Base-by-base conservation (phyloP, 306 rosid genomes). In the Trichosanthes truncata region DNA sequence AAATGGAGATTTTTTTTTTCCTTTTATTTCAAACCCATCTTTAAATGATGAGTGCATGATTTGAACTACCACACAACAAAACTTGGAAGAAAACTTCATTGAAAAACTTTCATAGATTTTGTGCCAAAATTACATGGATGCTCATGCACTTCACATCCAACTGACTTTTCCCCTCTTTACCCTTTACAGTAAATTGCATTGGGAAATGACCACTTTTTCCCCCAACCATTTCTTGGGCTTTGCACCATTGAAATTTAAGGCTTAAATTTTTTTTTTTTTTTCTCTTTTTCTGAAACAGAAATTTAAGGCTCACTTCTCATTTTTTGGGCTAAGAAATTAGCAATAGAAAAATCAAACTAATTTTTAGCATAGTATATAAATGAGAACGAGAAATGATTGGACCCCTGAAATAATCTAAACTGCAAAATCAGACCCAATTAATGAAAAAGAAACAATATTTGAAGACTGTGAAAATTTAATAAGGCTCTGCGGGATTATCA, bases 31-130 rank as follows among this genome's bases (percentile, higher is more conserved):
- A 49, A 71, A 21, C 36, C 76, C 76, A 71, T 5, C 21, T 46
- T 12, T 74, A 49, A 74, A 74, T 74, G 77, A 45, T 25, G 77
- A 72, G 57, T 72, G 78, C 78, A 74, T 74, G 78, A 74, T 17
- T 52, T 15, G 11, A 74, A 74, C 78, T 74, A 74, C 78, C 78
- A 48, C 78, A 73, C 20, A 73, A 15, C 78, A 46, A 48, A 45
- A 46, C 1, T 29, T 26, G 78, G 35, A 41, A 41, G 18, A n/a
- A n/a, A n/a, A 59, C 1, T 59, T 59, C 15, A 62, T 26, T 62
- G 69, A 62, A 62, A 62, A 35, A 15, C 5, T 1, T 3, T 38
- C 74, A 67, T 66, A 65, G 72, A 35, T 31, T 62, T 29, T 26
- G 69, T 62, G 69, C 69, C 69, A 62, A 62, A 29, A 56, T 3